These are phyloP conservation scores for Dendrobium huoshanense DNA, from an alignment of 106 monocot genomes.

Conservation along the genomic window DNA sequence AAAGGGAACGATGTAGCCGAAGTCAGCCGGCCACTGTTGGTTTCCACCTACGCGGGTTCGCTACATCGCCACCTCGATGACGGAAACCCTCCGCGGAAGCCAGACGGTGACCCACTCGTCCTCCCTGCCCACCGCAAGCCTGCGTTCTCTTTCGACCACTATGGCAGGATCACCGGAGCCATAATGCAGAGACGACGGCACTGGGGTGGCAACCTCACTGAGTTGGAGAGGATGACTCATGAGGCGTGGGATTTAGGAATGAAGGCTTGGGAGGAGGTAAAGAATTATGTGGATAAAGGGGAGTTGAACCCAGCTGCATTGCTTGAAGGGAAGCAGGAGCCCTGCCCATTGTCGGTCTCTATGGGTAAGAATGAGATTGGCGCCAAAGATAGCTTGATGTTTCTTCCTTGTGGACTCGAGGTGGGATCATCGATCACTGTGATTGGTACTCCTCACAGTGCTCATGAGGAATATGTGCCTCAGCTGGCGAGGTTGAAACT, in stretches of 20 bases:
- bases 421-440: slow-evolving; percentile 69
- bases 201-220: slow-evolving; percentile 38
- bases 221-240: slow-evolving; percentile 54
- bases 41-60: slow-evolving; percentile 9
- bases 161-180: slow-evolving; percentile 46
- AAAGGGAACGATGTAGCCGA: slow-evolving; percentile 2
- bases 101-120: slow-evolving; percentile 3
- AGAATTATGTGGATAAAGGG: slow-evolving; percentile 15
- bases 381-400: slow-evolving; percentile 31
- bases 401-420: slow-evolving; percentile 70
- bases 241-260: slow-evolving; percentile 75
- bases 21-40: slow-evolving; percentile 4
- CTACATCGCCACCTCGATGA: slow-evolving; percentile 19
- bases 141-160: slow-evolving; percentile 2
- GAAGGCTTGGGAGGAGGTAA: slow-evolving; percentile 73
- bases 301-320: not conserved
- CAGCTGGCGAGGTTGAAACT: slow-evolving; percentile 28
- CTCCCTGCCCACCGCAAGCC: not conserved
- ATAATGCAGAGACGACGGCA: slow-evolving; percentile 22
- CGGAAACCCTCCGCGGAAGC: slow-evolving; percentile 4
- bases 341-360: slow-evolving; percentile 57
- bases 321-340: slow-evolving; percentile 24
- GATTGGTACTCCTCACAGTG: slow-evolving; percentile 55
- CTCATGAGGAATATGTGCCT: slow-evolving; percentile 54
- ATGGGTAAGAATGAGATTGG: slow-evolving; percentile 16